Percentiles rank a stretch among this genome's conserved stretches.
phyloP scores from a whole-genome alignment of 2,329 filamentous ascomycete genomes.

The Gnomoniopsis sp. region DNA sequence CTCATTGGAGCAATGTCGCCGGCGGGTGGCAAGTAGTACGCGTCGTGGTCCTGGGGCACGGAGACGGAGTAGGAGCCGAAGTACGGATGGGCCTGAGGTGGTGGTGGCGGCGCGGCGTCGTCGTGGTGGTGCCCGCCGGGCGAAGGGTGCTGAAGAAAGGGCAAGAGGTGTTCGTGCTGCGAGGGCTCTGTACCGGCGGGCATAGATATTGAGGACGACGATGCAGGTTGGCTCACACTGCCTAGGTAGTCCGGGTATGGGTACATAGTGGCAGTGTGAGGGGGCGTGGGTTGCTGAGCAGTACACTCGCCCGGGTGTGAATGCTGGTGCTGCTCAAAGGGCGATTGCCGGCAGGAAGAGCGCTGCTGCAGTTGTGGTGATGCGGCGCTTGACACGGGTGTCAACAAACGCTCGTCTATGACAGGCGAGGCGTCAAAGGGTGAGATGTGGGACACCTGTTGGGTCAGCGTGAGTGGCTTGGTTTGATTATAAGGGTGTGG shows the following conservation, averaged over 20 bases:
- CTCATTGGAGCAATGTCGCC: not conserved
- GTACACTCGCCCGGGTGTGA: conserved; percentile 32
- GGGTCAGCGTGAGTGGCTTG: conserved; percentile 12
- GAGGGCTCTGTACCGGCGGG: conserved; percentile 32
- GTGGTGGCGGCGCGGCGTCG: conserved; percentile 15
- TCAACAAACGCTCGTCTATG: conserved; percentile 35
- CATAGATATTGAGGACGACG: conserved; percentile 45
- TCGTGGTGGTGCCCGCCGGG: not conserved
- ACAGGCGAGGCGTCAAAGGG: conserved; percentile 34
- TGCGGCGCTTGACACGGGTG: conserved; percentile 46
- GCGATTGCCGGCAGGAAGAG: conserved; percentile 11
- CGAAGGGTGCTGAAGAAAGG: conserved; percentile 32
- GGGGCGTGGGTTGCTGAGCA: conserved; percentile 44
- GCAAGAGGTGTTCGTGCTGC: conserved; percentile 29
- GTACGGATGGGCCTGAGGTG: conserved; percentile 29
- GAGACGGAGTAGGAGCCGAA: conserved; percentile 36
- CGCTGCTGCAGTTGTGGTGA: conserved; percentile 46
- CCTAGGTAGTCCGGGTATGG: conserved; percentile 39
- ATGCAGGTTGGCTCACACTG: conserved; percentile 39
- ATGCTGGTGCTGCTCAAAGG: conserved; percentile 30
- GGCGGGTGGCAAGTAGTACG: not conserved
- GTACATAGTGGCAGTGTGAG: conserved; percentile 45
- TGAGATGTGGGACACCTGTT: conserved; percentile 32
- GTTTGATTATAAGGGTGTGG: not conserved
- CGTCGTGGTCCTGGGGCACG: conserved; percentile 18